Conservation (phyloP, 1,284 basidiomycete species). For the Trichosporon sp. region DNA sequence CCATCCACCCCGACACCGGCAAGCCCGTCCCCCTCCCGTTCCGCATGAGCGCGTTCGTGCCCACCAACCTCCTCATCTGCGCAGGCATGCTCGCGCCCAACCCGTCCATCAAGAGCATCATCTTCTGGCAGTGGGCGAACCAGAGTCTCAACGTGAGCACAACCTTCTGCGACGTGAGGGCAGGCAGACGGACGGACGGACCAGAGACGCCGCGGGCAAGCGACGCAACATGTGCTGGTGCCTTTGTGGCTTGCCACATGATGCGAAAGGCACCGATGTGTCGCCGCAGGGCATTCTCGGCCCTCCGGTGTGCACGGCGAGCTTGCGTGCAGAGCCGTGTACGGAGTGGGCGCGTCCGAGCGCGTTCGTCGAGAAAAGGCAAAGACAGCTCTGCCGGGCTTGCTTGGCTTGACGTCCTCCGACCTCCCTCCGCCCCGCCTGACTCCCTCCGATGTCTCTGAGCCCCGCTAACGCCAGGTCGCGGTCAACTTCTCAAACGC, state of each 20-base stretch:
- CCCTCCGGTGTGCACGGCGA: not conserved
- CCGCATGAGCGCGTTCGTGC: conserved; percentile 55
- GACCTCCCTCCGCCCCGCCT: too few relatives aligned
- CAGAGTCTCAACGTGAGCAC: conserved; percentile 52
- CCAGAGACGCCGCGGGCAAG: too few relatives aligned
- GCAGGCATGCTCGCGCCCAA: conserved; percentile 53
- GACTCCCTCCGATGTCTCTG: too few relatives aligned
- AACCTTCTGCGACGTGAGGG: too few relatives aligned
- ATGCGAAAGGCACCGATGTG: not conserved
- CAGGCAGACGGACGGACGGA: too few relatives aligned
- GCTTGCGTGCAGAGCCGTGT: too few relatives aligned
- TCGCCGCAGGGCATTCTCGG: not conserved
- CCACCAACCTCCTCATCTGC: conserved; percentile 53
- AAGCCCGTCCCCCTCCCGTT: conserved; percentile 54
- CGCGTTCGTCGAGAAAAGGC: too few relatives aligned
- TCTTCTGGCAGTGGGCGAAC: conserved; percentile 58
- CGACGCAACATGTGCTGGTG: not conserved
- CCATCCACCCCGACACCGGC: conserved; percentile 53
- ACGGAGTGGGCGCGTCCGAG: too few relatives aligned
- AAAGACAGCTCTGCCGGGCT: too few relatives aligned
- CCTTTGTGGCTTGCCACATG: not conserved
- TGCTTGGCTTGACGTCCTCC: too few relatives aligned
- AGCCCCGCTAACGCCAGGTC: conserved; percentile 8
- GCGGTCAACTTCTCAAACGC: conserved; percentile 51
- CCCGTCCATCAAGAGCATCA: conserved; percentile 45